Percentiles rank a stretch among this genome's conserved stretches.
Conservation (phyloP, 768 basidiomycete genomes). For the Pluteus cervinus region DNA sequence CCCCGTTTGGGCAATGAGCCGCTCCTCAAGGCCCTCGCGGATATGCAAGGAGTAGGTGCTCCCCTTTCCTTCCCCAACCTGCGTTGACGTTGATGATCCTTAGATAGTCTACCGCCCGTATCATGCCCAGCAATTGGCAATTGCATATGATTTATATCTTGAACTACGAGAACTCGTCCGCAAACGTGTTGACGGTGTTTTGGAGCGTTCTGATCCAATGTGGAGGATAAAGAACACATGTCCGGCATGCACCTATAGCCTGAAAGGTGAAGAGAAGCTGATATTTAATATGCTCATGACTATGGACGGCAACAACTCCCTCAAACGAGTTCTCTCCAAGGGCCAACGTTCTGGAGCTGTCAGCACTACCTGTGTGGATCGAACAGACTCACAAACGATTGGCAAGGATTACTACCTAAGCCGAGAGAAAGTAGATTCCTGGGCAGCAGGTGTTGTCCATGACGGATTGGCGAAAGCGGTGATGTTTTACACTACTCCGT, state of each 20-base stretch:
- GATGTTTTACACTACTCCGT: background rate
- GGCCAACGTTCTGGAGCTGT: background rate
- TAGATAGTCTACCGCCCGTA: conserved; percentile 13
- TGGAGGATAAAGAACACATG: conserved; percentile 21
- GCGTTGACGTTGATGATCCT: too few relatives aligned
- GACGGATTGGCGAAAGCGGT: background rate
- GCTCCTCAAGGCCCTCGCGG: conserved; percentile 21
- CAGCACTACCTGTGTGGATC: conserved; percentile 3
- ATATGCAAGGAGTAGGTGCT: conserved; percentile 14
- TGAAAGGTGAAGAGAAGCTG: conserved; percentile 16
- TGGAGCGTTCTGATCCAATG: conserved; percentile 15
- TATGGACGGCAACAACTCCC: conserved; percentile 24
- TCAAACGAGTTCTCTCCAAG: conserved; percentile 13
- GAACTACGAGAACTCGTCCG: conserved; percentile 9
- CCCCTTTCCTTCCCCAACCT: background rate
- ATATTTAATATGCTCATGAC: conserved; percentile 13
- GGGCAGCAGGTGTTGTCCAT: conserved; percentile 9
- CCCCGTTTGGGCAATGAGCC: conserved; percentile 20
- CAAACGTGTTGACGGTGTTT: conserved; percentile 9
- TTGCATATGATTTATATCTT: conserved; percentile 19
- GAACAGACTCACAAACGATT: conserved; percentile 7
- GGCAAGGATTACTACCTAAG: conserved; percentile 14
- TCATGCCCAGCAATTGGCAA: conserved; percentile 16
- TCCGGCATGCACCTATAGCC: conserved; percentile 21
- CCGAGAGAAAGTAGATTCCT: conserved; percentile 14